Evolutionary conservation across 257 asterid genomes (phyloP).

Genomic region (Solanum corneliomulleri): DNA sequence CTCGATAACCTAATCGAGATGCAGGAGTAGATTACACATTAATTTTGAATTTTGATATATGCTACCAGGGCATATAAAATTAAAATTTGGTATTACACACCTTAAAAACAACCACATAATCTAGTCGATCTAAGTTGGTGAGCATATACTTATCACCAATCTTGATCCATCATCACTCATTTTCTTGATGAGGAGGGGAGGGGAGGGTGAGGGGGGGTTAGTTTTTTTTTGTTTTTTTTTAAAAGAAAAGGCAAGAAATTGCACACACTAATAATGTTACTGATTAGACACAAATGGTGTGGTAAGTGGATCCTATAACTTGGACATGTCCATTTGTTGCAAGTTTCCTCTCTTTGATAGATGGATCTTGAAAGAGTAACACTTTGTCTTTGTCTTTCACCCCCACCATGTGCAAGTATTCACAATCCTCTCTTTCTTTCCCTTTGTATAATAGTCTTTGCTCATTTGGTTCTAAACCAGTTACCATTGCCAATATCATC

Average conservation of each 20-base stretch:
- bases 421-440: constrained; percentile 68
- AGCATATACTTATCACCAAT: constrained; percentile 7
- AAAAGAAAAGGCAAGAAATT: not conserved
- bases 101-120: not conserved
- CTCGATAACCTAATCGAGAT: constrained; percentile 17
- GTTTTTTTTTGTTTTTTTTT: not conserved
- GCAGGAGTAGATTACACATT: not conserved
- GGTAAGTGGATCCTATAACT: constrained; percentile 26
- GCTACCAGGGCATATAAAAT: constrained; percentile 5
- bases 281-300: constrained; percentile 42
- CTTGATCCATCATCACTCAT: not conserved
- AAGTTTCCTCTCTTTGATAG: constrained; percentile 38
- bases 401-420: constrained; percentile 78
- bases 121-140: constrained; percentile 9
- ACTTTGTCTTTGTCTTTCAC: constrained; percentile 73
- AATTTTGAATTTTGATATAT: not conserved
- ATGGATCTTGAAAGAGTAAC: constrained; percentile 67
- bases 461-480: constrained; percentile 52
- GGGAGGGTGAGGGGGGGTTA: not conserved
- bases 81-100: constrained; percentile 8
- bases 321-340: constrained; percentile 2
- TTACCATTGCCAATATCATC: constrained; percentile 39
- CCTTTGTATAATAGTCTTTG: constrained; percentile 74
- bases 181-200: not conserved
- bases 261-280: not conserved